These are phyloP conservation scores for Begonia loranthoides DNA, from an alignment of 306 rosid genomes.

Conservation along the genomic window DNA sequence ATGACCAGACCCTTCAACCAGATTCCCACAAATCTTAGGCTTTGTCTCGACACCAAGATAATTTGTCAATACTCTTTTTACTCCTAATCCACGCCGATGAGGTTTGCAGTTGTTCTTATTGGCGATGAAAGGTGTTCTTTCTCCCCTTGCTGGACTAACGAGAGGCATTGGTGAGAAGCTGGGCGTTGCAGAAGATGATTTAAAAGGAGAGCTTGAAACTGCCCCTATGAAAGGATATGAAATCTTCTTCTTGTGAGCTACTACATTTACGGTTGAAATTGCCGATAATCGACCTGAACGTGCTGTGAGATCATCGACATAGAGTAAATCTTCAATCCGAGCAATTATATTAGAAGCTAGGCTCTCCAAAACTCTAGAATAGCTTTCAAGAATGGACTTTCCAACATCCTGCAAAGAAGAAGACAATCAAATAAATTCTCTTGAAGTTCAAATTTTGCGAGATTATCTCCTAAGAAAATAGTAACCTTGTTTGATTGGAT, in stretches of 20 bases:
- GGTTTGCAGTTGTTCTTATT: conserved; percentile 26
- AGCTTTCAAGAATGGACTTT: conserved; percentile 85
- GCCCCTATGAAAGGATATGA: conserved; percentile 37
- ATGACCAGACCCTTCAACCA: conserved; percentile 29
- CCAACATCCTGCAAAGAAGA: conserved; percentile 69
- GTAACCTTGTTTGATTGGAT: conserved; percentile 81
- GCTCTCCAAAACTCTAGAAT: conserved; percentile 92
- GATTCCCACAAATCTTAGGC: conserved; percentile 39
- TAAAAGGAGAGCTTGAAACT: conserved; percentile 68
- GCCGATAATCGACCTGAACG: conserved; percentile 55
- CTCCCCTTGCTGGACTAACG: conserved; percentile 74
- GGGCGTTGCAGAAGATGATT: conserved; percentile 29
- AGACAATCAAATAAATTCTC: conserved; percentile 2
- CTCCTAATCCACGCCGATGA: conserved; percentile 65
- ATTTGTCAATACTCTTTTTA: conserved; percentile 73
- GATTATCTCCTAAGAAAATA: background rate
- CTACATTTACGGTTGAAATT: conserved; percentile 38
- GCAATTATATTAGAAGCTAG: conserved; percentile 75
- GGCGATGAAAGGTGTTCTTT: conserved; percentile 68
- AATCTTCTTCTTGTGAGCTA: conserved; percentile 41
- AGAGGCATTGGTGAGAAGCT: conserved; percentile 46
- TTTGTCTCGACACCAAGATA: conserved; percentile 83
- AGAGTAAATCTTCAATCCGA: conserved; percentile 73
- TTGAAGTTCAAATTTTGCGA: background rate
- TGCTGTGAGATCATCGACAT: conserved; percentile 74